These are phyloP conservation scores for Ambrosiella cleistominuta DNA, from an alignment of 2,329 filamentous ascomycete species.

Conservation along the genomic window DNA sequence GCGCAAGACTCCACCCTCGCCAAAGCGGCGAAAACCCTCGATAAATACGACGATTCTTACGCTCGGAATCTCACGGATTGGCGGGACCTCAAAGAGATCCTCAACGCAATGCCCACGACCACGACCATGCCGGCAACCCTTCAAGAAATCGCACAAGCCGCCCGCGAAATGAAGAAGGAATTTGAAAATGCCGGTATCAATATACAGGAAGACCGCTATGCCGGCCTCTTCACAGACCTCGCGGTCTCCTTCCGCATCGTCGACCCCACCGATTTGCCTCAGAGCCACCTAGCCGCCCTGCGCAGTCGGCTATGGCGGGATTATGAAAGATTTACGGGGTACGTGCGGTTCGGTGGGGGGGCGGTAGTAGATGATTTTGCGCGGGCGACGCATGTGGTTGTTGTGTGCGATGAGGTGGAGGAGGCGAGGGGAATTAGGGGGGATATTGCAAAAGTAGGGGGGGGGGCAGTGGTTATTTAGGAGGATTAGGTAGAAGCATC, in stretches of 20 bases:
- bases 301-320: slow-evolving; percentile 20
- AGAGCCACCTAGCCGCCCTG: neutral
- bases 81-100: slow-evolving; percentile 40
- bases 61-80: slow-evolving; percentile 43
- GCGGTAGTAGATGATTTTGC: slow-evolving; percentile 32
- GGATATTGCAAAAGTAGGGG: neutral
- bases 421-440: slow-evolving; percentile 19
- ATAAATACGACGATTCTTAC: slow-evolving; percentile 72
- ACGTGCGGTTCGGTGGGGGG: slow-evolving; percentile 54
- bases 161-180: slow-evolving; percentile 30
- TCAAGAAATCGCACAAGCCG: slow-evolving; percentile 10
- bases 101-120: slow-evolving; percentile 34
- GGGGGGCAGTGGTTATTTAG: slow-evolving; percentile 49
- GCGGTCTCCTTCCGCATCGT: slow-evolving; percentile 24
- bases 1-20: slow-evolving; percentile 36
- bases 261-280: slow-evolving; percentile 7
- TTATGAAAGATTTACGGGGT: slow-evolving; percentile 28
- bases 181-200: slow-evolving; percentile 39
- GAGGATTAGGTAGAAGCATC: slow-evolving; percentile 60
- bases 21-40: slow-evolving; percentile 39
- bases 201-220: slow-evolving; percentile 27
- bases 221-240: slow-evolving; percentile 34
- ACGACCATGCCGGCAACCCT: slow-evolving; percentile 15
- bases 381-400: slow-evolving; percentile 55
- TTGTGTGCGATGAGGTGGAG: slow-evolving; percentile 26